Base-by-base conservation (phyloP, 768 basidiomycete genomes). In the Amanita brunnescens region DNA sequence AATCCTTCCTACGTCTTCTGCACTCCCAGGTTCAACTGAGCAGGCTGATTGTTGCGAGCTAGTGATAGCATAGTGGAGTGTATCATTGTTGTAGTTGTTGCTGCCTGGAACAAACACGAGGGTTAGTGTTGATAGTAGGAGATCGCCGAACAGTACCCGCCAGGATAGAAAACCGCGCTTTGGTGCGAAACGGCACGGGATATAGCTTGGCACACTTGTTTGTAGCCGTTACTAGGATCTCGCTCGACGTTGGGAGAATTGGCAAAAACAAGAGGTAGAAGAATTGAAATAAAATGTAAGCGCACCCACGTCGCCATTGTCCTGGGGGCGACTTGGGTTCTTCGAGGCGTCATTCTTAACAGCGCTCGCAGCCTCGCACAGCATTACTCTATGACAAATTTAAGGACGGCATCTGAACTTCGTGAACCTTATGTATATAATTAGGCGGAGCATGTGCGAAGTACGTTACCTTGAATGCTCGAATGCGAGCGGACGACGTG, bases 1-100 rank as follows among this genome's bases (percentile, higher is more conserved):
- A 34, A 44, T 44, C 5, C 3, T 23, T 43, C 49, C 49, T 35
- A 51, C 37, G 23, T 51, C 49, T 43, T 23, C 9, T 13, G 41
- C 33, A n/a, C 32, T 34, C 2, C 40, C 49, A 21, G 49, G 49
- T 33, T 51, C 49, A 14, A 51, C 40, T 23, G 49, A 18, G 32
- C 49, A 51, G 13, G 30, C 23, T 5, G 49, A 42, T 23, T 44
- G 29, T 35, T 51, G 49, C 13, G 49, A 23, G 13, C 49, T 51
- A 34, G 40, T 43, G 23, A 6, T 21, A n/a, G 41, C 29, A 26
- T 29, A 44, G n/a, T 51, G 49, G 20, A 10, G 23, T 1, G 34
- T 51, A 18, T 51, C 49, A 2, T 33, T 42, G 13, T n/a, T 14
- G 14, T 51, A 51, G n/a, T 9, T 21, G n/a, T 24, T 7, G 26